Evolutionary conservation across 495 filamentous ascomycete genomes (phyloP), one percentile per base, ranked within the genome.

Genomic region (Hypoxylon fragiforme): DNA sequence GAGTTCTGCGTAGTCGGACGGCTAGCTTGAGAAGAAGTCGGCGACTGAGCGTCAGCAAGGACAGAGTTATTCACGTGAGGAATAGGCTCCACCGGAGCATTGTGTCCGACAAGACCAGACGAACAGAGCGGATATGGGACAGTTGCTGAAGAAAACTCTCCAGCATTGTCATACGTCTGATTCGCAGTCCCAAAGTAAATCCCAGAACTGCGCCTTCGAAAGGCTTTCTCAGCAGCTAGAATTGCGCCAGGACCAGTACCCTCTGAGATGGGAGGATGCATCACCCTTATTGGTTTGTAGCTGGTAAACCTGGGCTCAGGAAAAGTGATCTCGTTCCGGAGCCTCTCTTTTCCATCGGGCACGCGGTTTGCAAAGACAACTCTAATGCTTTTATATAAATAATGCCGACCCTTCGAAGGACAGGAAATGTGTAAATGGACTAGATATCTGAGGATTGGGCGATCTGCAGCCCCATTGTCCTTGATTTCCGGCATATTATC

Each of bases 301-400:
- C 85, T 76, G 51, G 84, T 87, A 63, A 89, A 99, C 28, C 87
- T 81, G 35, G 94, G 94, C 50, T 96, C 90, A 0, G 95, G 92
- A 41, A 87, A 76, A 44, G 95, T 88, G 21, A 92, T 88, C 65
- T 99, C 94, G 64, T 95, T 97, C 6, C 87, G 83, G 32, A 99
- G 77, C 49, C 85, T 90, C 73, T 97, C 94, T 66, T 97, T 97
- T 20, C 91, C 94, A 64, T 99, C 94, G 0, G 95, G 94, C 2
- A 97, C 95, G 20, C 94, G 85, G 68, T 99, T 99, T 44, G 94
- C 94, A 69, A 99, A 99, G 2, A 99, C 94, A 37, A 99, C 90
- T 22, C 94, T 83, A 50, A 97, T 88, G 50, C 80, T 88, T 63
- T 92, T 95, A 75, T 97, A 90, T 2, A 99, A 74, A 58, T 89